These are phyloP conservation scores for Globisporangium irregulare DNA, from an alignment of 352 stramenopile genomes.

Conservation along the genomic window DNA sequence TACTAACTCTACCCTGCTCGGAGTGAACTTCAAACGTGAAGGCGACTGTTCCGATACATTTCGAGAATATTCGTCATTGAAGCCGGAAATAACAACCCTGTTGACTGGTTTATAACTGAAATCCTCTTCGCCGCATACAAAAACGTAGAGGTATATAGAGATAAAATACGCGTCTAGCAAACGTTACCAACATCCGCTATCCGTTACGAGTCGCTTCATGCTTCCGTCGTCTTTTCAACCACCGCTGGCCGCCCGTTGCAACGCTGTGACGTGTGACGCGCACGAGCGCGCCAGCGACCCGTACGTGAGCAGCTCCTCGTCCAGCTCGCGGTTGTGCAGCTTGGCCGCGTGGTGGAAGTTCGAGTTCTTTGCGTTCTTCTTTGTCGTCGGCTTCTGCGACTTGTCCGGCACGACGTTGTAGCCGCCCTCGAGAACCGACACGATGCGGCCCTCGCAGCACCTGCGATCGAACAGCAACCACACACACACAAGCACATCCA, in stretches of 20 bases:
- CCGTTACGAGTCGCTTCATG: background rate
- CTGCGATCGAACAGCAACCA: slow-evolving; percentile 17
- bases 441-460: slow-evolving; percentile 89
- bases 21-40: background rate
- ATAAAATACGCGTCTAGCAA: slow-evolving; percentile 6
- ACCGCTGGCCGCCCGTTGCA: slow-evolving; percentile 34
- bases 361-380: slow-evolving; percentile 33
- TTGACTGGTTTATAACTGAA: background rate
- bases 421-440: slow-evolving; percentile 94
- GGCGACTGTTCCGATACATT: background rate
- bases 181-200: background rate
- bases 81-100: background rate
- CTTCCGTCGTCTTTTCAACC: slow-evolving; percentile 12
- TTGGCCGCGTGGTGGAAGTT: slow-evolving; percentile 53
- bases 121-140: background rate
- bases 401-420: slow-evolving; percentile 80
- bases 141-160: slow-evolving; percentile 6
- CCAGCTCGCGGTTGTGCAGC: slow-evolving; percentile 49
- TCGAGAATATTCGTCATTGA: background rate
- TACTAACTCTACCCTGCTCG: background rate
- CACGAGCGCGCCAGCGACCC: slow-evolving; percentile 58
- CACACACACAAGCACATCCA: background rate
- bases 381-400: slow-evolving; percentile 36
- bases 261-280: slow-evolving; percentile 56
- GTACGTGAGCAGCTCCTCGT: slow-evolving; percentile 50